A percentile compares a stretch with the other conserved stretches of the same genome.
phyloP scores from a whole-genome alignment of 129 eudicot species.

The Pulicaria dysenterica region DNA sequence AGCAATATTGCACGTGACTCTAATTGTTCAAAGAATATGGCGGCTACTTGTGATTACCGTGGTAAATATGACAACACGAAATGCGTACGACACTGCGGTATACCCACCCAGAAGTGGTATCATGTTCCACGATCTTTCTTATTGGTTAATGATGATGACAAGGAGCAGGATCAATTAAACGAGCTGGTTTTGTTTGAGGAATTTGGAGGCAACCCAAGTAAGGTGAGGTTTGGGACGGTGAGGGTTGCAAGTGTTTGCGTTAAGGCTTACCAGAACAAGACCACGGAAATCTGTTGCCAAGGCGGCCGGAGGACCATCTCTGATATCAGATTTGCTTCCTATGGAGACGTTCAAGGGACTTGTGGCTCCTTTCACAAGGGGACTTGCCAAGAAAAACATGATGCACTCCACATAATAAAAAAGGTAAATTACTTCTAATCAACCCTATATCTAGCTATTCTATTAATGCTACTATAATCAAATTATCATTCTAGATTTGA shows the following conservation, averaged over 20 bases:
- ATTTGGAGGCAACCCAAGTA: conserved; percentile 64
- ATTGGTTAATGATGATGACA: conserved; percentile 17
- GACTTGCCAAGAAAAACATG: conserved; percentile 26
- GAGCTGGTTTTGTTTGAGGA: conserved; percentile 65
- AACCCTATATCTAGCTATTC: too few relatives aligned
- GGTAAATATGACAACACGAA: conserved; percentile 44
- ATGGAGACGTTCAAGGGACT: conserved; percentile 48
- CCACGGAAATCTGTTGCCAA: conserved; percentile 46
- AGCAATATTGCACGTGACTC: conserved; percentile 38
- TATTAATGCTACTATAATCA: too few relatives aligned
- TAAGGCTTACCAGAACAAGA: conserved; percentile 44
- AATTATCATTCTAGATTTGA: too few relatives aligned
- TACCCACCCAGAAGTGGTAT: conserved; percentile 70
- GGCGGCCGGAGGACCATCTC: conserved; percentile 36
- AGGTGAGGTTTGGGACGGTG: conserved; percentile 48
- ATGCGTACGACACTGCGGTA: conserved; percentile 51
- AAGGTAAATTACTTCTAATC: conserved; percentile 15
- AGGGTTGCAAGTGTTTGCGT: conserved; percentile 42
- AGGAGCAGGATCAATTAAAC: conserved; percentile 41
- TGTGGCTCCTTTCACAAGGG: conserved; percentile 52
- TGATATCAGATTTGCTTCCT: conserved; percentile 46
- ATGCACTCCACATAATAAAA: conserved; percentile 40
- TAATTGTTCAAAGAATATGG: conserved; percentile 38
- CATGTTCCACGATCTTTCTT: conserved; percentile 64
- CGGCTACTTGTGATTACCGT: conserved; percentile 56